phyloP scores from a whole-genome alignment of 768 basidiomycete genomes.

The Baorangia bicolor region DNA sequence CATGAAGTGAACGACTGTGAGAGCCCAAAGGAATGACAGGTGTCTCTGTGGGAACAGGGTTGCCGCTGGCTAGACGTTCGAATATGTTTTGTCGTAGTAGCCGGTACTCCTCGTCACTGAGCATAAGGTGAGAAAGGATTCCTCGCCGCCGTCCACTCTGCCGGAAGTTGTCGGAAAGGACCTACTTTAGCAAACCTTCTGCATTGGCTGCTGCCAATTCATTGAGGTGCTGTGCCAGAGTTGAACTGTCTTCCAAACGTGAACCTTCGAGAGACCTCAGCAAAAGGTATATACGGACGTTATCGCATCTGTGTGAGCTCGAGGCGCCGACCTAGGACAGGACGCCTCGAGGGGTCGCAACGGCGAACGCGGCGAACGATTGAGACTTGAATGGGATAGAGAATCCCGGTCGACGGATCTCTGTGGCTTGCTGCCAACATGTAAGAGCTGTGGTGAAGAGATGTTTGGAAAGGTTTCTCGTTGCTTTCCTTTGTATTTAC shows the following conservation, averaged over 20 bases:
- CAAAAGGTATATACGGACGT: conserved; percentile 44
- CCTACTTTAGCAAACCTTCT: conserved; percentile 75
- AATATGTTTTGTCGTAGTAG: conserved; percentile 82
- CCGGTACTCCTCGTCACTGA: conserved; percentile 84
- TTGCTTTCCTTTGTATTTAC: conserved; percentile 58
- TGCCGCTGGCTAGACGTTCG: conserved; percentile 65
- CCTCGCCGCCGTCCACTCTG: not conserved
- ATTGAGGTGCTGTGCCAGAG: conserved; percentile 77
- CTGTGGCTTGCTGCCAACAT: conserved; percentile 19
- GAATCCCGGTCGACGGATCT: conserved; percentile 21
- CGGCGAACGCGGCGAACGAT: conserved; percentile 22
- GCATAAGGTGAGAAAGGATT: conserved; percentile 3
- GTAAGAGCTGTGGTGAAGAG: conserved; percentile 33
- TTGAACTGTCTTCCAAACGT: conserved; percentile 46
- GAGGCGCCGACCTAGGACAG: conserved; percentile 24
- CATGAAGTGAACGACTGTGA: conserved; percentile 27
- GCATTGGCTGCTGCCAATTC: conserved; percentile 79
- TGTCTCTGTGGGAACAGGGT: conserved; percentile 58
- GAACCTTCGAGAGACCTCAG: conserved; percentile 8
- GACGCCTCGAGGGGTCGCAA: conserved; percentile 23
- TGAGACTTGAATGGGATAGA: conserved; percentile 11
- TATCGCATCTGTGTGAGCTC: conserved; percentile 46
- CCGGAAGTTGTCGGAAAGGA: conserved; percentile 5
- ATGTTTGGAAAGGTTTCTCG: conserved; percentile 41
- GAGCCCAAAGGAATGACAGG: conserved; percentile 58